Percentiles rank a stretch among this genome's conserved stretches.
Conservation (phyloP, 2,329 filamentous ascomycete species). For the Acarospora socialis region DNA sequence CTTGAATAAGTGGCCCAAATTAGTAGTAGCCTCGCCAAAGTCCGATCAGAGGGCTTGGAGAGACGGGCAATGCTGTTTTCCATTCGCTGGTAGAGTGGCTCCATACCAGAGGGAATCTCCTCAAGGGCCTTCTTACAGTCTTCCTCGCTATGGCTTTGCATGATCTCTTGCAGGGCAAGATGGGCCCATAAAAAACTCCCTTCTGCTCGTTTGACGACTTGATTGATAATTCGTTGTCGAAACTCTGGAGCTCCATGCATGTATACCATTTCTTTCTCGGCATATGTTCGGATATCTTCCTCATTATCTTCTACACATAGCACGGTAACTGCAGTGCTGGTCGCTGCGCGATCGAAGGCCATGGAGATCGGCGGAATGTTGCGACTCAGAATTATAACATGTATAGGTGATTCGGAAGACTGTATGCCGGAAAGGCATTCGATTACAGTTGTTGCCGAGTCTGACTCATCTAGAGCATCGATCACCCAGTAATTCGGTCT, state of each 20-base stretch:
- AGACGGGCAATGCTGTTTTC: slow-evolving; percentile 10
- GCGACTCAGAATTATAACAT: slow-evolving; percentile 1
- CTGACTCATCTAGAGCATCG: slow-evolving; percentile 16
- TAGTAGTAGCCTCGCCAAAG: slow-evolving; percentile 15
- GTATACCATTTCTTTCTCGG: slow-evolving; percentile 1
- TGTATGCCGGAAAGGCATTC: slow-evolving; percentile 6
- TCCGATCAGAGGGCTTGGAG: slow-evolving; percentile 5
- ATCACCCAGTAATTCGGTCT: slow-evolving; percentile 15
- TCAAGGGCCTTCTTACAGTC: slow-evolving; percentile 6
- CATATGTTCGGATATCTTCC: background rate
- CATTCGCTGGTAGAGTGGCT: slow-evolving; percentile 19
- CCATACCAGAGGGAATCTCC: slow-evolving; percentile 18
- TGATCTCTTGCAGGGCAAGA: slow-evolving; percentile 9
- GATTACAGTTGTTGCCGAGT: slow-evolving; percentile 5
- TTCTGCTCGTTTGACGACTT: too few species aligned
- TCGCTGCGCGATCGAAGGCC: background rate
- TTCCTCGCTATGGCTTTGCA: slow-evolving; percentile 6
- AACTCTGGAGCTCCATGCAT: too few species aligned
- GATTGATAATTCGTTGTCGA: too few species aligned
- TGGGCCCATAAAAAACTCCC: slow-evolving; percentile 7
- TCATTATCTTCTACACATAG: background rate
- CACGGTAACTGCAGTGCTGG: background rate
- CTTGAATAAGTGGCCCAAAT: slow-evolving; percentile 17
- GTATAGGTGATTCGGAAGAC: background rate
- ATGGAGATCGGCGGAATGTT: slow-evolving; percentile 3